Percentiles rank a stretch among this genome's conserved stretches.
These are phyloP conservation scores for Beauveria medogensis DNA, from an alignment of 2,329 filamentous ascomycete genomes.

Conservation along the genomic window DNA sequence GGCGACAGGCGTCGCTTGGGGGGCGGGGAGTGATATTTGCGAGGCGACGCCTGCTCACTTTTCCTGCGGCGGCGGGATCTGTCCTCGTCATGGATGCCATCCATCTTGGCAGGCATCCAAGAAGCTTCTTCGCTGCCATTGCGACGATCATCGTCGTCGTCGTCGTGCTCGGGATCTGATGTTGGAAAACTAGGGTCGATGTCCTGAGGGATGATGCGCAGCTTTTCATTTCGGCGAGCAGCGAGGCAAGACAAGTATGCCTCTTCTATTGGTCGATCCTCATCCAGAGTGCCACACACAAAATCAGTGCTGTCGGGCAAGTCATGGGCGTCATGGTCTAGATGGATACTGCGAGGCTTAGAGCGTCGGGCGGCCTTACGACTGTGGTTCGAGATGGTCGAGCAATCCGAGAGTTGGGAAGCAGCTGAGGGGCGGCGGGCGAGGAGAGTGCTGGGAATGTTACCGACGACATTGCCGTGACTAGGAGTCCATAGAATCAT, in stretches of 20 bases:
- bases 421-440: conserved; percentile 30
- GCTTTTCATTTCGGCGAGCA: conserved; percentile 72
- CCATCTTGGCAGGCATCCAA: conserved; percentile 65
- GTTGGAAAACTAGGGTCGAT: conserved; percentile 97
- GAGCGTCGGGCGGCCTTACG: conserved; percentile 24
- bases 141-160: conserved; percentile 56
- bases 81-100: conserved; percentile 55
- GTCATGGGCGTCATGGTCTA: conserved; percentile 57
- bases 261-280: conserved; percentile 89
- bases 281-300: conserved; percentile 95
- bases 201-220: conserved; percentile 81
- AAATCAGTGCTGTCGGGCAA: conserved; percentile 97
- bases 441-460: conserved; percentile 26
- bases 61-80: conserved; percentile 40
- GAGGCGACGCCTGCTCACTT: conserved; percentile 38
- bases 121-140: conserved; percentile 60
- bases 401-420: conserved; percentile 52
- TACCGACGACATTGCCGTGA: conserved; percentile 29
- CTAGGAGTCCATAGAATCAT: conserved; percentile 48
- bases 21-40: conserved; percentile 39
- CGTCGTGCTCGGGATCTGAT: conserved; percentile 82
- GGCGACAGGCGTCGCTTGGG: conserved; percentile 26
- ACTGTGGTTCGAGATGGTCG: conserved; percentile 37
- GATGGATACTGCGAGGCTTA: conserved; percentile 22
- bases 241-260: conserved; percentile 83